Evolutionary conservation across 208 protist species (phyloP).

Genomic region (Leishmania martiniquensis): DNA sequence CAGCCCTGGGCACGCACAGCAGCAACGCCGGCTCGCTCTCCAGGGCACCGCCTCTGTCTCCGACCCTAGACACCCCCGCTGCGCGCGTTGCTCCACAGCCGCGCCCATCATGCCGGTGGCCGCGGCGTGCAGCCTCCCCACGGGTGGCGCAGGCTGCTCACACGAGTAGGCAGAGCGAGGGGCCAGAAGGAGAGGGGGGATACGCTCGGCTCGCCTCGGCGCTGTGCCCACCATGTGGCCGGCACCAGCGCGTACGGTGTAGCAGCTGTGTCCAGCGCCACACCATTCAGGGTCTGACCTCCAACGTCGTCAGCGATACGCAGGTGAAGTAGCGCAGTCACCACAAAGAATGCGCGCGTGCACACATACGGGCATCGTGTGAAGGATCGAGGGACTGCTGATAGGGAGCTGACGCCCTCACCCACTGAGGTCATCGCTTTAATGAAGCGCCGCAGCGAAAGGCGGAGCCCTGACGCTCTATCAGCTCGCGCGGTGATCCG

Average conservation of each 20-base stretch:
- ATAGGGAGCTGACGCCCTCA: no score
- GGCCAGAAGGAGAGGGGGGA: neutral
- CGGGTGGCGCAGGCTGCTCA: neutral
- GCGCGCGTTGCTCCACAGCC: neutral
- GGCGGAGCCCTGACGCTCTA: neutral
- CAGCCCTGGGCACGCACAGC: no score
- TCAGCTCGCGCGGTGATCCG: slow-evolving; percentile 1
- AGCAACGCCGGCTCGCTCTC: no score
- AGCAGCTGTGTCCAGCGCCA: neutral
- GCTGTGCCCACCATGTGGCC: neutral
- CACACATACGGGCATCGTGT: no score
- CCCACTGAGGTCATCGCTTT: no score
- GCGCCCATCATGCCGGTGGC: neutral
- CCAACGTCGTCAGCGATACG: neutral
- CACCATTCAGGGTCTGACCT: neutral
- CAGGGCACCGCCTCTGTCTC: no score
- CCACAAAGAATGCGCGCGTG: no score
- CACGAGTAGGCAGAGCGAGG: neutral
- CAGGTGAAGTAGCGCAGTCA: no score
- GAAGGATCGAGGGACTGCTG: no score
- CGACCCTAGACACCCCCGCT: no score
- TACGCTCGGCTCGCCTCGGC: neutral
- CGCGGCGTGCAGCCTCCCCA: neutral
- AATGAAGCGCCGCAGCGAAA: no score
- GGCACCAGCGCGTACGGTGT: neutral